Evolutionary conservation across 768 basidiomycete genomes (phyloP), one percentile per base, ranked within the genome.

Genomic region (Lactarius indigo): DNA sequence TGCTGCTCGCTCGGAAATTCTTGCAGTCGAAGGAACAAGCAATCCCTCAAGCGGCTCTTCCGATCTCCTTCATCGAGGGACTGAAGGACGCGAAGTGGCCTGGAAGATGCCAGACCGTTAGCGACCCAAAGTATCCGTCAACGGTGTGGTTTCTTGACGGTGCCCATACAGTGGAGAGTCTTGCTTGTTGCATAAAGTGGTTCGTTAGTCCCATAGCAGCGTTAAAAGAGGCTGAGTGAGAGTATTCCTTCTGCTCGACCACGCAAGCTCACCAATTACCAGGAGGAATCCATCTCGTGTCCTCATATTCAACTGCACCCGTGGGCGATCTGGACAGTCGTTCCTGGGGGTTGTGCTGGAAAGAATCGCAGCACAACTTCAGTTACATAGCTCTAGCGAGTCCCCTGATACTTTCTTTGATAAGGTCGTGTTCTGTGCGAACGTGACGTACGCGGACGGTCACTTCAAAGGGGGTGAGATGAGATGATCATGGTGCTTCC

Each of bases 281-380:
- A 76, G 74, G 31, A 76, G 68, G 50, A 72, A 73, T 52, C 74
- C 76, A 30, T 73, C 68, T 30, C 85, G 92, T 28, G 78, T 92
- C 4, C 80, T 98, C 42, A 83, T 99, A 26, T 99, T 99, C 80
- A 99, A 99, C 76, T 98, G 95, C 78, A 97, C 95, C 2, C 87
- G 82, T 61, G 96, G 95, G 15, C 87, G 97, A 42, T 91, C 94
- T 15, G 95, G 92, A 1, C 75, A 82, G 26, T 76, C 80, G 0
- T 90, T 99, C 76, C 80, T 99, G 20, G 76, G 76, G 15, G 77
- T 83, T 1, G 81, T 96, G 23, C 76, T 88, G 55, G 76, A 80
- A 1, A 83, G 82, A 33, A 82, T 85, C 30, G 76, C 79, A 8
- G 73, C 73, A 4, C 87, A 82, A 60, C 79, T 91, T 15, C 70